Evolutionary conservation across 805 yeast genomes (phyloP), one percentile per base, ranked within the genome.

Genomic region (Starmerella gropengiesseri): DNA sequence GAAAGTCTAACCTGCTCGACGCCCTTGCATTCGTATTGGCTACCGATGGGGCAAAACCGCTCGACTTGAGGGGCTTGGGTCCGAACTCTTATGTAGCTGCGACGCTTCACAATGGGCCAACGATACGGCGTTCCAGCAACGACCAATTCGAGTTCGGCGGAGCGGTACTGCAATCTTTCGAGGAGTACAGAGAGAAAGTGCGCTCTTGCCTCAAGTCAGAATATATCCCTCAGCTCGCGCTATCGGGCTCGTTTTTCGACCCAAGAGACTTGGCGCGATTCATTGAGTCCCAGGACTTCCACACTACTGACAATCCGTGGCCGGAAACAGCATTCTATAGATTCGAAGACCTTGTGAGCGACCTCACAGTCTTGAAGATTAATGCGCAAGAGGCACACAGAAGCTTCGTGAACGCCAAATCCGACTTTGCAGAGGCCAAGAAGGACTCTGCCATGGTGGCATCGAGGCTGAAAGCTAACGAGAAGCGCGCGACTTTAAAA

Each of bases 1-100:
- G 37, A 5, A 34, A 34, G 14, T 22, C 37, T 5, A 22, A 29
- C 16, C 37, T 34, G 6, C 37, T 34, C 12, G 37, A 34, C 13
- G 37, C 37, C 7, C 12, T 34, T 3, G 37, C 37, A 5, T 34
- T 34, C 17, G 21, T 34, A 13, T 17, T 29, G 4, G 22, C 21
- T 16, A 14, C 29, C 16, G 16, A 5, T 12, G 37, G 37, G 5
- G 14, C 6, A 2, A 14, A 34, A 8, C 5, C 13, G 5, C 17
- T 17, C 22, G 17, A 14, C 22, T 5, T 2, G 2, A n/a, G 16
- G 5, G 29, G 2, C 2, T 2, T 2, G 6, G 4, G n/a, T 1
- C 5, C 20, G 2, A 20, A 13, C 7, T 14, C 37, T 16, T 34
- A 9, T 14, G 37, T 34, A 3, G n/a, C 30, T 11, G 18, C 17